Evolutionary conservation across 2,329 filamentous ascomycete genomes (phyloP), one percentile per base, ranked within the genome.

Genomic region (Pyrenochaeta sp.): DNA sequence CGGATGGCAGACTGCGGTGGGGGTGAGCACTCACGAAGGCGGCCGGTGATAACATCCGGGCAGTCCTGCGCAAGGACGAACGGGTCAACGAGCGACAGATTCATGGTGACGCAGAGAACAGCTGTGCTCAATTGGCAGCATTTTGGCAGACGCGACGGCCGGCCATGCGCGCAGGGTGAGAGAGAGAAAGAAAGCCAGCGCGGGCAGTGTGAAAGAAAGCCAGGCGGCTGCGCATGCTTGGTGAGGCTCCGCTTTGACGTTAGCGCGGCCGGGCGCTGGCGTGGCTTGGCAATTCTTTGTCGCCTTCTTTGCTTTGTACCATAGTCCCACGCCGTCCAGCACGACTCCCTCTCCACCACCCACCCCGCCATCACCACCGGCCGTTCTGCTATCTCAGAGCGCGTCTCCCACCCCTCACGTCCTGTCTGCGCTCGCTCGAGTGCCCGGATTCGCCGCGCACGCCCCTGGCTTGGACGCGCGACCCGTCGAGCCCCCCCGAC

Each of bases 31-130:
- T 68, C 80, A 85, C 94, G 90, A 60, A 99, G 89, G 52, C 90
- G 93, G 71, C 91, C 91, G 30, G 90, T 93, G 63, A 97, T 89
- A 57, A 90, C 88, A 72, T 97, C 93, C 48, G 94, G 93, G 74
- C 95, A 96, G 79, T 97, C 93, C 77, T 89, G 86, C 21, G 86
- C 87, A 57, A 90, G 82, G 61, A 88, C 83, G 68, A 90, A 89
- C 20, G 88, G 89, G 72, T 91, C 89, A 58, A 88, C 82, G 36
- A 91, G 82, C 46, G 88, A 85, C 61, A 90, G 79, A 81, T 90
- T 90, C 88, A 91, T 90, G 60, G 61, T 72, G 52, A 47, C 57
- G 46, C 56, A 59, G 50, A 31, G 41, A 20, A 45, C 29, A 31
- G 45, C 29, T 32, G 49, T 45, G 55, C 55, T 63, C 59, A 62